Percentiles rank a stretch among this genome's conserved stretches.
Conservation (phyloP, 2,329 filamentous ascomycete genomes). For the Cladosporium oxysporum region DNA sequence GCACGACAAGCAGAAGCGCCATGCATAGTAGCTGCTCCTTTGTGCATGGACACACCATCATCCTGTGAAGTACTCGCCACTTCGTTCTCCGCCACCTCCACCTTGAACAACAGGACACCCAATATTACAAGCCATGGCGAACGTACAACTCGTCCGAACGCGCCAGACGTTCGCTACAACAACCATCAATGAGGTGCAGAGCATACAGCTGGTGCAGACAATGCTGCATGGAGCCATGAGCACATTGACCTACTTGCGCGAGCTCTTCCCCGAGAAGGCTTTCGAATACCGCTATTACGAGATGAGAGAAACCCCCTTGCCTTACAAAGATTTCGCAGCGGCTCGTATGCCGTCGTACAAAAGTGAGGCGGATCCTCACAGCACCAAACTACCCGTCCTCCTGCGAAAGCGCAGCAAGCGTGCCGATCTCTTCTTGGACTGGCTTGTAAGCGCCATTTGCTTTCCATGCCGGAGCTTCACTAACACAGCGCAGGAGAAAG, state of each 20-base stretch:
- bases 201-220: conserved; percentile 50
- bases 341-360: conserved; percentile 23
- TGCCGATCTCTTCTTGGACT: conserved; percentile 48
- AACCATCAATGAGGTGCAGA: conserved; percentile 44
- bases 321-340: conserved; percentile 38
- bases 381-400: conserved; percentile 41
- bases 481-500: conserved; percentile 46
- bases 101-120: neutral
- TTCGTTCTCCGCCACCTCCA: neutral
- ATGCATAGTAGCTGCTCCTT: neutral
- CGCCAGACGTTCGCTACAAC: conserved; percentile 28
- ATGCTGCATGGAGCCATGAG: conserved; percentile 50
- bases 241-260: conserved; percentile 35
- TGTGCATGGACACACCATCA: neutral
- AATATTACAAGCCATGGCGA: conserved; percentile 26
- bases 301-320: conserved; percentile 25
- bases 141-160: conserved; percentile 28
- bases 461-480: neutral
- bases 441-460: conserved; percentile 43
- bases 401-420: conserved; percentile 42
- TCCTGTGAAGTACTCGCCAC: neutral
- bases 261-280: conserved; percentile 36
- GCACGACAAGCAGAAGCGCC: neutral
- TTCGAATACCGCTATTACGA: conserved; percentile 37
- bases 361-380: conserved; percentile 6